Base-by-base conservation (phyloP, 2,329 filamentous ascomycete species). In the Neofusicoccum umdonicola region DNA sequence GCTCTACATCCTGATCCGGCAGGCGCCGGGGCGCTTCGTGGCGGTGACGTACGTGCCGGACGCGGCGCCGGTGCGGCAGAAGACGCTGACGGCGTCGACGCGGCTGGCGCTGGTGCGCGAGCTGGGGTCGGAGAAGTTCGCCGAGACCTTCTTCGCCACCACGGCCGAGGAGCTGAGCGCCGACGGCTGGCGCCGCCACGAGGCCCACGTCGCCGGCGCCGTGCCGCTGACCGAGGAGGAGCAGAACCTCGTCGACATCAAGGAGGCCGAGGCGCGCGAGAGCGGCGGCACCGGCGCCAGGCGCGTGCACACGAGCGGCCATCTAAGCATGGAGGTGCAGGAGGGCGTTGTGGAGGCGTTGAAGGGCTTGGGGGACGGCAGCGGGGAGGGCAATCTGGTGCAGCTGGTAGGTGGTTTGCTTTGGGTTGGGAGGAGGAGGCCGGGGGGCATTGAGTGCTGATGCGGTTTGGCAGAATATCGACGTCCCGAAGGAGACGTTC, bases 41-140 rank as follows among this genome's bases (percentile, higher is more conserved):
- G 90, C 88, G 51, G 81, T 93, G 41, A 92, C 90, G 41, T 95
- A 93, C 76, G 87, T 95, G 5, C 92, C 91, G 31, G 90, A 94
- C 76, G 74, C 86, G 0, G 91, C 91, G 44, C 90, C 89, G 34
- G 91, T 95, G 64, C 88, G 91, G 44, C 89, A 92, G 75, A 95
- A 95, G 83, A 95, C 92, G 89, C 85, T 95, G 22, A 93, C 94
- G 76, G 91, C 91, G 5, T 86, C 88, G 27, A 93, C 91, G 34
- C 85, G 90, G 9, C 81, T 93, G 70, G 91, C 90, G 0, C 83
- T 95, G 1, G 85, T 89, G 57, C 85, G 91, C 47, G 90, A 94
- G 78, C 82, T 95, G 9, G 91, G 92, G 51, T 85, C 87, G 62
- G 91, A 95, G 75, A 84, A 92, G 71, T 94, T 95, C 78, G 82